Evolutionary conservation across 345 rosid species (phyloP).

Genomic region (Aquilaria malaccensis): DNA sequence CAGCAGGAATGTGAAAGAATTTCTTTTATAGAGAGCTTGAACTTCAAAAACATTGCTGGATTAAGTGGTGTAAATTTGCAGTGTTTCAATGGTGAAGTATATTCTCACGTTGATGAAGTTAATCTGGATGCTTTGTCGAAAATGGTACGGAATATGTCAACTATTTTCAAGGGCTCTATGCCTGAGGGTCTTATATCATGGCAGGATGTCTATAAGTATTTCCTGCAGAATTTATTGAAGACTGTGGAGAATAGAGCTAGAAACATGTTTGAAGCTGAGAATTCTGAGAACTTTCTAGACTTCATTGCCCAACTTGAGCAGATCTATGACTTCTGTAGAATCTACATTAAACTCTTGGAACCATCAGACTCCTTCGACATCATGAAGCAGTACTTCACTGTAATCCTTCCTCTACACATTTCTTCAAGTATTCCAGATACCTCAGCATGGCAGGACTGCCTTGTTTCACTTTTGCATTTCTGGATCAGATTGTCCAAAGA

Average conservation of each 20-base stretch:
- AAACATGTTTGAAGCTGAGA: constrained; percentile 35
- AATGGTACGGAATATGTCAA: constrained; percentile 54
- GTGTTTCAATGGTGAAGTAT: constrained; percentile 58
- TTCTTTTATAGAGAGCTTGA: constrained; percentile 64
- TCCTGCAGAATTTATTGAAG: constrained; percentile 41
- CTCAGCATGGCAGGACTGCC: constrained; percentile 89
- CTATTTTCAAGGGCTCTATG: constrained; percentile 31
- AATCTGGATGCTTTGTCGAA: constrained; percentile 78
- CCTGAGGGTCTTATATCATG: constrained; percentile 50
- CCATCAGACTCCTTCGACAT: constrained; percentile 59
- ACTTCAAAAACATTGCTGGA: constrained; percentile 75
- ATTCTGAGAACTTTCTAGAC: constrained; percentile 62
- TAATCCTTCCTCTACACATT: constrained; percentile 38
- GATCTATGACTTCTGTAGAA: constrained; percentile 46
- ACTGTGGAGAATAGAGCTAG: constrained; percentile 38
- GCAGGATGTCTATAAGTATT: constrained; percentile 72
- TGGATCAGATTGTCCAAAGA: constrained; percentile 75
- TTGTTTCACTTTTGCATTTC: constrained; percentile 71
- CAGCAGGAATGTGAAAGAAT: constrained; percentile 76
- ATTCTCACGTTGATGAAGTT: constrained; percentile 41
- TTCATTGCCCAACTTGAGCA: constrained; percentile 58
- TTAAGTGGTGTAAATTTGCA: constrained; percentile 59
- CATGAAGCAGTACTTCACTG: constrained; percentile 47
- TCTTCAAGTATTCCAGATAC: constrained; percentile 58
- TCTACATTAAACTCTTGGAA: constrained; percentile 51